Percentiles rank a stretch among this genome's conserved stretches.
Conservation (phyloP, 768 basidiomycete genomes). For the Russula olivacea region DNA sequence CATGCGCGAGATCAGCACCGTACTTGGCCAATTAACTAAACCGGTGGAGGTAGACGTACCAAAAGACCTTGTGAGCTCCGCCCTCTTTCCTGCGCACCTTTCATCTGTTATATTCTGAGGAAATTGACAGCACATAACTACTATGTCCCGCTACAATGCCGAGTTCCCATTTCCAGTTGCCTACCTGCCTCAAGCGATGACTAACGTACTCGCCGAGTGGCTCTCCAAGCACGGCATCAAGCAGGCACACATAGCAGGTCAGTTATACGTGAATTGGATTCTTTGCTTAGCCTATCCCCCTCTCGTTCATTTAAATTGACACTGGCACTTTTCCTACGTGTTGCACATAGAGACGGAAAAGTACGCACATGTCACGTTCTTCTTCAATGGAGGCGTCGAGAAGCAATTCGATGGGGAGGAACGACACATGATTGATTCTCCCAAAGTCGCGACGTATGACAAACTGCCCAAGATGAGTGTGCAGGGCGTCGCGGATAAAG, state of each 20-base stretch:
- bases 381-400: constrained; percentile 96
- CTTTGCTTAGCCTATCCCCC: not conserved
- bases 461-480: constrained; percentile 86
- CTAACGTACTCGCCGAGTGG: constrained; percentile 93
- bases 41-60: constrained; percentile 81
- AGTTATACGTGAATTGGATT: constrained; percentile 16
- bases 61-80: constrained; percentile 59
- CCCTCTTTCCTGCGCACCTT: not conserved
- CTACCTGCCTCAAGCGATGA: constrained; percentile 92
- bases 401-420: constrained; percentile 83
- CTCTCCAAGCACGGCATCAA: constrained; percentile 69
- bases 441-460: constrained; percentile 94
- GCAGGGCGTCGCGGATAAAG: constrained; percentile 83
- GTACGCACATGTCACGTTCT: constrained; percentile 96
- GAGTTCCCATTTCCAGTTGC: constrained; percentile 87
- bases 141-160: constrained; percentile 90
- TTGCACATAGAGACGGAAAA: constrained; percentile 83
- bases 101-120: not conserved
- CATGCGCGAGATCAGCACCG: constrained; percentile 83
- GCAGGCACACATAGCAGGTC: constrained; percentile 85
- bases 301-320: not conserved
- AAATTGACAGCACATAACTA: constrained; percentile 63
- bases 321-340: not conserved
- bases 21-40: constrained; percentile 77
- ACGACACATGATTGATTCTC: constrained; percentile 83